These are phyloP conservation scores for Dorcoceras hygrometricum DNA, from an alignment of 257 asterid species.

Conservation along the genomic window DNA sequence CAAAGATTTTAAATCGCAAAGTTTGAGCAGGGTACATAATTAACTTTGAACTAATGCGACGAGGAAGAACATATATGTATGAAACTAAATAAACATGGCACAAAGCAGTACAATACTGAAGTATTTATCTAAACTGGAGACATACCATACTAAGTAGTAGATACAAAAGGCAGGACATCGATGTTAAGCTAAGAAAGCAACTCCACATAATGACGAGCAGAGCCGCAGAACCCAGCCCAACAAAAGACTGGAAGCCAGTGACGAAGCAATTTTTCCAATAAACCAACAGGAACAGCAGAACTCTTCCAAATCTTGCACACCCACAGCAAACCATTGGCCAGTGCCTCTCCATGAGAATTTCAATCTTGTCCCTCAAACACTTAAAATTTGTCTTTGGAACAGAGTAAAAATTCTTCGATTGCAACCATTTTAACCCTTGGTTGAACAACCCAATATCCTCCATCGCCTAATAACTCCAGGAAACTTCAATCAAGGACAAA, in stretches of 20 bases:
- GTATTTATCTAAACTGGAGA: constrained; percentile 18
- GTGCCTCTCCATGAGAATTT: constrained; percentile 71
- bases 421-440: constrained; percentile 90
- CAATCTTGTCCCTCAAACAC: constrained; percentile 71
- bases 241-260: constrained; percentile 65
- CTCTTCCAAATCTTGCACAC: constrained; percentile 59
- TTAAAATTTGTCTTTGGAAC: constrained; percentile 47
- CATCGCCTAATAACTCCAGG: constrained; percentile 43
- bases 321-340: constrained; percentile 95
- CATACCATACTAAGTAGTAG: constrained; percentile 97
- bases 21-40: not conserved
- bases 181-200: constrained; percentile 93
- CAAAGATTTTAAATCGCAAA: constrained; percentile 22
- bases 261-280: constrained; percentile 73
- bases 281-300: constrained; percentile 49
- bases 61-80: constrained; percentile 14
- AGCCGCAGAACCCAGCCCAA: constrained; percentile 88
- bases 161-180: constrained; percentile 80
- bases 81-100: constrained; percentile 4
- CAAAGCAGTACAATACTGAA: not conserved
- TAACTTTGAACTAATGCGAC: constrained; percentile 20
- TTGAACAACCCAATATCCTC: constrained; percentile 96
- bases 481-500: constrained; percentile 24
- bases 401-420: constrained; percentile 71
- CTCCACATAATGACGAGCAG: constrained; percentile 94